phyloP scores from a whole-genome alignment of 179 eudicot species.

The Drosera spatulata region DNA sequence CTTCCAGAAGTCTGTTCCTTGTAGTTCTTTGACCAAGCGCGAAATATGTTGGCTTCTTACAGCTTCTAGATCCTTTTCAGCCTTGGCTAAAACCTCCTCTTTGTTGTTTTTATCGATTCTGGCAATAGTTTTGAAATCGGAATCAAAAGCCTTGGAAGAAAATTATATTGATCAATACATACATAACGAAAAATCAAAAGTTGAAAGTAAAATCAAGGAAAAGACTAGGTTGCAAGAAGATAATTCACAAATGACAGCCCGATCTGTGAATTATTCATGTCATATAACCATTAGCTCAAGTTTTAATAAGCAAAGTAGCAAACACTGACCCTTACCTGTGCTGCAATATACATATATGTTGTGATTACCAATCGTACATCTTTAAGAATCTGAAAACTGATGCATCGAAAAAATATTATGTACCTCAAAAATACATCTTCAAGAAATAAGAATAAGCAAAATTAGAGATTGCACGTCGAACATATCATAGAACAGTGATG shows the following conservation, averaged over 20 bases:
- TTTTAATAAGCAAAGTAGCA: too few relatives aligned
- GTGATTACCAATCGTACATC: too few relatives aligned
- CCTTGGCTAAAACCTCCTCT: slow-evolving; percentile 70
- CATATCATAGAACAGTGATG: too few relatives aligned
- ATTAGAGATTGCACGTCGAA: too few relatives aligned
- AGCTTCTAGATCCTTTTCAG: slow-evolving; percentile 80
- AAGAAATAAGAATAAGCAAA: too few relatives aligned
- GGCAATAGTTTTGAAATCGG: slow-evolving; percentile 5
- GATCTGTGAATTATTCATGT: too few relatives aligned
- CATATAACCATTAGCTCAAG: too few relatives aligned
- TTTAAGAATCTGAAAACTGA: too few relatives aligned
- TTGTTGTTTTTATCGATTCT: slow-evolving; percentile 79
- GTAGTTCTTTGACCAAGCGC: slow-evolving; percentile 64
- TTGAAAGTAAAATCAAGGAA: not conserved
- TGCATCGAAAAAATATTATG: too few relatives aligned
- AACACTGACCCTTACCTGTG: too few relatives aligned
- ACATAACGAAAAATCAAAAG: not conserved
- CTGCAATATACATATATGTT: too few relatives aligned
- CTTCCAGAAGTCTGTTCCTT: slow-evolving; percentile 91
- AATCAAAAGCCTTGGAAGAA: not conserved
- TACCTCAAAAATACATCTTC: too few relatives aligned
- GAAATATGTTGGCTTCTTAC: slow-evolving; percentile 64
- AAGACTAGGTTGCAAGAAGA: slow-evolving; percentile 1
- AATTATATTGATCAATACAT: not conserved
- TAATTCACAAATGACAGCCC: not conserved